Conservation (phyloP, 495 filamentous ascomycete genomes). For the Xylaria cubensis region DNA sequence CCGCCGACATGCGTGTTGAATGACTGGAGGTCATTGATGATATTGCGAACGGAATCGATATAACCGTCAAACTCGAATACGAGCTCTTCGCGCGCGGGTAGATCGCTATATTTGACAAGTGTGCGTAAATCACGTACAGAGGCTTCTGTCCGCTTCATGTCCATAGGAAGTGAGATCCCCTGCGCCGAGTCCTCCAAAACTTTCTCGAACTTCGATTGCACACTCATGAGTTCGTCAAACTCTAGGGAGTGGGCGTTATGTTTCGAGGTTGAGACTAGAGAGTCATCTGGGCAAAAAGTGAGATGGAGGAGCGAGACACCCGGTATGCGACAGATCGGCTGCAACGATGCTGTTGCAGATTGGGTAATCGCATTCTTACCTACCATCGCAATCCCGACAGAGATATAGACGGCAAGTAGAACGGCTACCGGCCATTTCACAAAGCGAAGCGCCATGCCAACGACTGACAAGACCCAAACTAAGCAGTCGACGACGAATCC, state of each 20-base stretch:
- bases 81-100: constrained; percentile 62
- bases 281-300: constrained; percentile 61
- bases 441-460: constrained; percentile 56
- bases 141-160: constrained; percentile 74
- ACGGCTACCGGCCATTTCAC: constrained; percentile 63
- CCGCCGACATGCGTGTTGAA: constrained; percentile 74
- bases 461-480: constrained; percentile 56
- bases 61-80: constrained; percentile 71
- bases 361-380: constrained; percentile 58
- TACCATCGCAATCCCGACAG: constrained; percentile 55
- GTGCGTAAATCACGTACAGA: constrained; percentile 76
- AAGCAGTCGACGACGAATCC: constrained; percentile 41
- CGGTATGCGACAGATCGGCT: constrained; percentile 69
- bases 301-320: constrained; percentile 62
- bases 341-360: constrained; percentile 58
- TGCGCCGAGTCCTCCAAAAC: constrained; percentile 66
- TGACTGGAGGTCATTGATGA: constrained; percentile 63
- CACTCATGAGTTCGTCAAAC: constrained; percentile 70
- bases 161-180: constrained; percentile 65
- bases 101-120: constrained; percentile 58
- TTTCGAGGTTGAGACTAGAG: constrained; percentile 15
- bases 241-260: constrained; percentile 50
- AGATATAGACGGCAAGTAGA: constrained; percentile 58
- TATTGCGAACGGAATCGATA: constrained; percentile 63
- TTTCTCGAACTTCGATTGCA: constrained; percentile 70